Evolutionary conservation across 306 rosid genomes (phyloP), one percentile per base, ranked within the genome.

Genomic region (Argentina anserina): DNA sequence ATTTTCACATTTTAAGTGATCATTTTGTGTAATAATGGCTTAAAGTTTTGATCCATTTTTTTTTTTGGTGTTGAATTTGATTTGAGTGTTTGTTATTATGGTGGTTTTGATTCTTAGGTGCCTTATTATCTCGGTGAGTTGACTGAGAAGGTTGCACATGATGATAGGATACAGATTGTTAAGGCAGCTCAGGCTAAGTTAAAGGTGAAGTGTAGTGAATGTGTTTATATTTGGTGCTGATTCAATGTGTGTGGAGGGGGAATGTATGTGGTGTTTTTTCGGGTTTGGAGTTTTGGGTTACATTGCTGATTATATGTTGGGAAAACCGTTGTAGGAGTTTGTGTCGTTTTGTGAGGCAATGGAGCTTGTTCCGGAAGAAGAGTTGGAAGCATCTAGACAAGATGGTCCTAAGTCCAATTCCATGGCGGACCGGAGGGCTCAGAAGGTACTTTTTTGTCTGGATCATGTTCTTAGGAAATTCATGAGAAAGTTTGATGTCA

Each of bases 51-150:
- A 13, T 26, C 36, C n/a, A n/a, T n/a, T 7, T 31, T 9, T 33
- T 33, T 41, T 17, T 59, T 56, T 25, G 14, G 18, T 29, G 11
- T 72, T 33, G 25, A 28, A 41, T 39, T 5, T 53, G 53, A 40
- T n/a, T n/a, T 43, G 41, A 41, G 65, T n/a, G 23, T 43, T 74
- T 56, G 14, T 23, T 21, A 75, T 23, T 21, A 33, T 33, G 37
- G 39, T 61, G 64, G 33, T 53, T 67, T 78, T 41, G 23, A 26
- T 71, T 80, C 23, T n/a, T 81, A 94, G 99, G 97, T 91, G 65
- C 90, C 96, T 0, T 94, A 85, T 86, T 94, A 94, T 78, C 95
- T 89, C 6, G 99, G 88, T 62, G 99, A 91, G 86, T 75, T 94
- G 86, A 87, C 91, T 2, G 99, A 94, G 71, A 91, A 84, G 68